phyloP scores from a whole-genome alignment of 2,329 filamentous ascomycete genomes.

The Pseudocercospora crystallina region DNA sequence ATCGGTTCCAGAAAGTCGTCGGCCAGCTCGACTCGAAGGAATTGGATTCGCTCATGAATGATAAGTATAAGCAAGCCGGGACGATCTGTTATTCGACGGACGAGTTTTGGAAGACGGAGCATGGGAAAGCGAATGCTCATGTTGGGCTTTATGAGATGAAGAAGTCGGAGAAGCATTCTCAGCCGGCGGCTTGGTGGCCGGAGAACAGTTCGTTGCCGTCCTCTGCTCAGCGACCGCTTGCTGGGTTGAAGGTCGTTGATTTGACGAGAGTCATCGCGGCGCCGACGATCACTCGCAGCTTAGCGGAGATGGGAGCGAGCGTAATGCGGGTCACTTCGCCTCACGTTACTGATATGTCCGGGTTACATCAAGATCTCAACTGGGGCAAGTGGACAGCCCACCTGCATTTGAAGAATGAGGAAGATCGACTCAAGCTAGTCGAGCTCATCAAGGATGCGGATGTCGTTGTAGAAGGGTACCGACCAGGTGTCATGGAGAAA shows the following conservation, averaged over 20 bases:
- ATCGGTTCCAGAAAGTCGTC: constrained; percentile 44
- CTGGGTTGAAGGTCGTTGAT: constrained; percentile 70
- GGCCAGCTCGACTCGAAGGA: constrained; percentile 40
- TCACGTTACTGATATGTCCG: constrained; percentile 59
- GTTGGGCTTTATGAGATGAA: constrained; percentile 23
- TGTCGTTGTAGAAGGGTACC: constrained; percentile 52
- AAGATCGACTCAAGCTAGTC: constrained; percentile 41
- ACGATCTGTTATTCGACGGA: constrained; percentile 44
- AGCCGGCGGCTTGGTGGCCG: constrained; percentile 29
- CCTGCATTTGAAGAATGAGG: constrained; percentile 45
- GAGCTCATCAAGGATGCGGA: constrained; percentile 50
- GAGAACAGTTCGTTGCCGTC: constrained; percentile 29
- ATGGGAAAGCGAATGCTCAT: constrained; percentile 29
- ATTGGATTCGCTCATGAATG: constrained; percentile 43
- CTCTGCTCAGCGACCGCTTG: constrained; percentile 41
- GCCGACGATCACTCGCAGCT: constrained; percentile 67
- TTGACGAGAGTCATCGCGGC: constrained; percentile 74
- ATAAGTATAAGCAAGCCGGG: constrained; percentile 42
- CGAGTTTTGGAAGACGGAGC: constrained; percentile 40
- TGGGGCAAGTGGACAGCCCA: constrained; percentile 52
- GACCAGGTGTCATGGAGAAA: constrained; percentile 50
- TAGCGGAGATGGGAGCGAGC: constrained; percentile 74
- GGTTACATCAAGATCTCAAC: constrained; percentile 48
- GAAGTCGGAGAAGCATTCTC: constrained; percentile 10
- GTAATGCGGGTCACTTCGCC: constrained; percentile 71